Evolutionary conservation across 306 rosid genomes (phyloP).

Genomic region (Mucuna pruriens): DNA sequence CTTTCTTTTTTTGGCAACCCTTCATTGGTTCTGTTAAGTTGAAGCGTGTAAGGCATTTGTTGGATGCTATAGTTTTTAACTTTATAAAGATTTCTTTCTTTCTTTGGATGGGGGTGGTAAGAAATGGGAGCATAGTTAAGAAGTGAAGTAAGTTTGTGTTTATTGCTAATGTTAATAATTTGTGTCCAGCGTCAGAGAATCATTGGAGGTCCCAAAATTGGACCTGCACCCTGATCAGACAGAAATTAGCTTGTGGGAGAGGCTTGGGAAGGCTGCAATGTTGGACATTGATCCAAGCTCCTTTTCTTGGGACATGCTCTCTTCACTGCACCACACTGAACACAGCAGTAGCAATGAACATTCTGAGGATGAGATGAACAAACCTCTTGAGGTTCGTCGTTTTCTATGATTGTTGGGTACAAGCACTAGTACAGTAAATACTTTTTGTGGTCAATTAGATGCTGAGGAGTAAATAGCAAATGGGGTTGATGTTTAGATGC

Average conservation of each 20-base stretch:
- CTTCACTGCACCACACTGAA: constrained; percentile 86
- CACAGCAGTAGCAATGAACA: constrained; percentile 73
- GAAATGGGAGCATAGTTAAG: not conserved
- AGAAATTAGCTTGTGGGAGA: constrained; percentile 84
- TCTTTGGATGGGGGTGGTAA: not conserved
- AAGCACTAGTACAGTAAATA: not conserved
- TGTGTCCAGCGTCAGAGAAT: constrained; percentile 60
- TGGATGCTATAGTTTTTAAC: not conserved
- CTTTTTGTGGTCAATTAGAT: not conserved
- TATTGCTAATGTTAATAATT: constrained; percentile 25
- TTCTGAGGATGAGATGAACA: constrained; percentile 88
- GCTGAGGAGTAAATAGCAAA: constrained; percentile 22
- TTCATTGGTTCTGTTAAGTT: not conserved
- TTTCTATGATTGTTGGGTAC: constrained; percentile 27
- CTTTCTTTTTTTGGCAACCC: not conserved
- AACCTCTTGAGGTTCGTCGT: constrained; percentile 75
- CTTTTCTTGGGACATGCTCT: constrained; percentile 81
- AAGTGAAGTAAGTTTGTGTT: constrained; percentile 21
- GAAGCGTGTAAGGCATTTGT: not conserved
- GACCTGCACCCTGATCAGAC: constrained; percentile 54
- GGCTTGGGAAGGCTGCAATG: constrained; percentile 86
- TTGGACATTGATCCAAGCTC: constrained; percentile 73
- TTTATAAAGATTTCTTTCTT: too few relatives aligned
- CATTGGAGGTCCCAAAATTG: constrained; percentile 40
- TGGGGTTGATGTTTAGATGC: constrained; percentile 9